These are phyloP conservation scores for Ilex aquifolium DNA, from an alignment of 257 asterid genomes.

Conservation along the genomic window DNA sequence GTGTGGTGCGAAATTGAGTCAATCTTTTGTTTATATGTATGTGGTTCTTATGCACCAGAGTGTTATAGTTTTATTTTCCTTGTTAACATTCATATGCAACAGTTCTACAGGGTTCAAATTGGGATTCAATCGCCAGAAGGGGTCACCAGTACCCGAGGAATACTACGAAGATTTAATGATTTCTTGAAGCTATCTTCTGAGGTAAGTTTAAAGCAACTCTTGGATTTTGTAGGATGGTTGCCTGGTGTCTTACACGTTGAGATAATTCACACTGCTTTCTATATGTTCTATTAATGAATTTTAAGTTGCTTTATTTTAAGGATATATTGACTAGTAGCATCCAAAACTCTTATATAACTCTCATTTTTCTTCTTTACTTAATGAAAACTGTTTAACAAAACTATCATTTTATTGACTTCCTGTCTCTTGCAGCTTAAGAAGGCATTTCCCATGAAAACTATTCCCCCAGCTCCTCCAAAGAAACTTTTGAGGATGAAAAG, in stretches of 20 bases:
- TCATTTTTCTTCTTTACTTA: too few relatives aligned
- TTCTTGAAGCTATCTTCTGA: constrained; percentile 59
- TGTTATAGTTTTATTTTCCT: neutral
- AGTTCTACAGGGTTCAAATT: constrained; percentile 78
- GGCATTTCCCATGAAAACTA: constrained; percentile 45
- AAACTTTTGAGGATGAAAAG: constrained; percentile 43
- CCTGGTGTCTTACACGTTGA: too few relatives aligned
- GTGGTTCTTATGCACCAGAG: neutral
- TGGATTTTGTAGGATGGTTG: neutral
- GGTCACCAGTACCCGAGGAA: constrained; percentile 42
- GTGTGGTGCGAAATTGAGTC: neutral
- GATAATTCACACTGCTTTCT: too few relatives aligned
- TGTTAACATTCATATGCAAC: constrained; percentile 15
- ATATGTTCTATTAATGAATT: neutral
- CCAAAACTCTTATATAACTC: too few relatives aligned
- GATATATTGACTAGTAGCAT: too few relatives aligned
- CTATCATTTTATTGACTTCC: constrained; percentile 7
- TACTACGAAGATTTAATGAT: constrained; percentile 61
- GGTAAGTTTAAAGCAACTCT: constrained; percentile 26
- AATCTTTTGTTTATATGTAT: too few relatives aligned
- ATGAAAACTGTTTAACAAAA: neutral
- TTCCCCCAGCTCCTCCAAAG: constrained; percentile 58
- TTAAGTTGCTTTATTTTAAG: constrained; percentile 4
- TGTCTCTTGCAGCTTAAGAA: constrained; percentile 48
- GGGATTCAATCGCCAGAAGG: constrained; percentile 81